A percentile compares a stretch with the other conserved stretches of the same genome.
These are phyloP conservation scores for Trifolium subterraneum DNA, from an alignment of 306 rosid genomes.

Conservation along the genomic window DNA sequence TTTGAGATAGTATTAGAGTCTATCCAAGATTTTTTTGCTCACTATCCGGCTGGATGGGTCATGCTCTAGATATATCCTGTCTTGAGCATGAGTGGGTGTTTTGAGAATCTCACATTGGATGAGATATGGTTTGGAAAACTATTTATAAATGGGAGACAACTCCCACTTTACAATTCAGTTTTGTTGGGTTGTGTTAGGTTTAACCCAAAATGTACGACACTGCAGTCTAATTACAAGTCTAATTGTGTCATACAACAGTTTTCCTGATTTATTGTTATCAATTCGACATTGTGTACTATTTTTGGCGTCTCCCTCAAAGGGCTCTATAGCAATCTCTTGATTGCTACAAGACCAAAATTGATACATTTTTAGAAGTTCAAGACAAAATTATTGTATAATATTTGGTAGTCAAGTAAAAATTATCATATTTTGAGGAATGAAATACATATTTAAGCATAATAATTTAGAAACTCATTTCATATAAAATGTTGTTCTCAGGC, in stretches of 20 bases:
- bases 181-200: background rate
- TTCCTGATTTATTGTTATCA: background rate
- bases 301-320: background rate
- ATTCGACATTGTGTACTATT: background rate
- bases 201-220: background rate
- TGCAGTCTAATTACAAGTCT: background rate
- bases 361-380: background rate
- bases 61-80: background rate
- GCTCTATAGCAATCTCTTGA: background rate
- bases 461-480: no score
- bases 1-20: background rate
- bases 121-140: background rate
- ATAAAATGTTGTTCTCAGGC: no score
- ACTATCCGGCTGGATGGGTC: background rate
- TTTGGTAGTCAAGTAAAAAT: no score
- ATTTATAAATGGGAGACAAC: background rate
- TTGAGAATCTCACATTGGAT: background rate
- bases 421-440: no score
- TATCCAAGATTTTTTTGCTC: background rate
- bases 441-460: no score
- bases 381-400: constrained; percentile 40
- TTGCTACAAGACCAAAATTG: background rate
- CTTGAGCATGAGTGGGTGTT: background rate
- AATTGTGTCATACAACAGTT: background rate
- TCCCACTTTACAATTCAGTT: background rate